Percentiles rank a stretch among this genome's conserved stretches.
Evolutionary conservation across 2,329 filamentous ascomycete species (phyloP).

Genomic region (Xylaria sp.): DNA sequence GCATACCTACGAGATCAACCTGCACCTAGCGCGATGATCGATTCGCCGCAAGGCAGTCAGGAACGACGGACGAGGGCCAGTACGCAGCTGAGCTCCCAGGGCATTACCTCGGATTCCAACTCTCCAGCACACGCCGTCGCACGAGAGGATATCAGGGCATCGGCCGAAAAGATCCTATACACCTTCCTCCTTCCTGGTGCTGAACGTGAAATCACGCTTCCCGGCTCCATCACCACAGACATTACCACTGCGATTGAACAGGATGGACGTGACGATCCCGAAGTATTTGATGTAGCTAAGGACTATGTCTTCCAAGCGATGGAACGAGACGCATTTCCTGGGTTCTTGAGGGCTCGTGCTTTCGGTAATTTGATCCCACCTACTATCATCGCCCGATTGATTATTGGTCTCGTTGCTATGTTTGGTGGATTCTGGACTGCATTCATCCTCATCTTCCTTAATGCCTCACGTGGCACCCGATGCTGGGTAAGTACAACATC

Average conservation of each 20-base stretch:
- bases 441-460: constrained; percentile 91
- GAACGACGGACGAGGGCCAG: constrained; percentile 60
- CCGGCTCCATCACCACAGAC: constrained; percentile 84
- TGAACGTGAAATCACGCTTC: constrained; percentile 94
- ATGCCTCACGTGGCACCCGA: constrained; percentile 77
- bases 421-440: constrained; percentile 95
- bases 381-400: constrained; percentile 85
- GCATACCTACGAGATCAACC: constrained; percentile 81
- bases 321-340: constrained; percentile 99
- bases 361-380: constrained; percentile 94
- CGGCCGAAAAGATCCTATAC: constrained; percentile 98
- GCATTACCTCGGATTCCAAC: constrained; percentile 78
- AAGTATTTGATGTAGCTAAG: constrained; percentile 97
- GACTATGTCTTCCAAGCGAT: constrained; percentile 99
- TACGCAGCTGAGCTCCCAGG: constrained; percentile 68
- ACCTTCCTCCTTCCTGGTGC: constrained; percentile 95
- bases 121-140: constrained; percentile 86
- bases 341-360: constrained; percentile 93
- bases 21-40: constrained; percentile 60
- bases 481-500: constrained; percentile 79
- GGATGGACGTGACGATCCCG: constrained; percentile 91
- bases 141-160: constrained; percentile 90
- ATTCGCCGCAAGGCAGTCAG: constrained; percentile 66
- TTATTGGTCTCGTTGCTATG: constrained; percentile 85
- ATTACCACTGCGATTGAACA: constrained; percentile 92